Evolutionary conservation across 2,329 filamentous ascomycete genomes (phyloP), one percentile per base, ranked within the genome.

Genomic region (Phialocephala subalpina): DNA sequence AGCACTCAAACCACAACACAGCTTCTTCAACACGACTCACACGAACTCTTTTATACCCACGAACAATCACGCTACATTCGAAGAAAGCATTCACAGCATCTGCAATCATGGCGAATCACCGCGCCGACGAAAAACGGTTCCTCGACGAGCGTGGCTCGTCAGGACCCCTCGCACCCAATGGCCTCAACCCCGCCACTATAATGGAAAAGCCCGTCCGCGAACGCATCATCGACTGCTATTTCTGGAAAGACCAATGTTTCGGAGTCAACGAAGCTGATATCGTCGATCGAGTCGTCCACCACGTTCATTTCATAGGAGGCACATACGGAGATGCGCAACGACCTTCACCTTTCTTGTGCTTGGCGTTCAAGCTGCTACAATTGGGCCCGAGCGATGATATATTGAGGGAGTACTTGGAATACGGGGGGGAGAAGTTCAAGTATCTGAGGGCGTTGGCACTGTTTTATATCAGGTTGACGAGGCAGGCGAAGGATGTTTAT

Each of bases 211-310:
- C 94, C 47, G 93, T 97, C 71, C 92, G 92, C 76, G 96, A 99
- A 80, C 94, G 96, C 77, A 97, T 99, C 79, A 89, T 94, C 72
- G 94, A 97, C 76, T 93, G 90, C 61, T 97, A 97, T 81, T 99
- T 97, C 83, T 99, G 94, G 92, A 97, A 97, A 80, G 96, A 98
- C 81, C 94, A 97, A 82, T 97, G 96, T 78, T 99, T 98, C 80
- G 96, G 92, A 49, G 85, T 99, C 70, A 99, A 98, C 82, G 89
- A 90, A 77, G 87, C 88, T 60, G 87, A 90, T 79, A 83, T 99
- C 6, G 91, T 97, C 73, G 93, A 97, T 81, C 92, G 96, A 70
- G 94, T 97, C 0, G 92, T 93, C 29, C 91, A 95, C 73, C 86
- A 90, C 79, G 86, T 99, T 56, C 86, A 82, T 58, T 96, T 91